Base-by-base conservation (phyloP, 495 filamentous ascomycete species). In the Daldinia childiae region DNA sequence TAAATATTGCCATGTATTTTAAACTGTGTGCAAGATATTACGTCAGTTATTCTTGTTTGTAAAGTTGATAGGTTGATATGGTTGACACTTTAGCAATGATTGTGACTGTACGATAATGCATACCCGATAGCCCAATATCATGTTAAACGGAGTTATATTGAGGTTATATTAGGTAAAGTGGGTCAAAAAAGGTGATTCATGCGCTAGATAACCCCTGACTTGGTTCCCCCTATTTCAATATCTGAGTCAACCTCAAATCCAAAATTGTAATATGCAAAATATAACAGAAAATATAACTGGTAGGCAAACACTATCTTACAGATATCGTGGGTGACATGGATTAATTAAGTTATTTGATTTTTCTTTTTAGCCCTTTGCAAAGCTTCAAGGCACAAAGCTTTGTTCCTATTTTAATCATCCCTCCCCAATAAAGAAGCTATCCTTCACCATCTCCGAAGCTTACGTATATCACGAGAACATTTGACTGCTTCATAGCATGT, bases 31-130 rank as follows among this genome's bases (percentile, higher is more conserved):
- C 9, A 1, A 48, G 5, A 21, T 34, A 45, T 65, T 65, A 21
- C 63, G 63, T 65, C 54, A 58, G 39, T 58, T 3, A 24, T 48
- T 11, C 3, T 48, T 48, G 19, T 48, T 48, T 12, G 24, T 11
- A 8, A 48, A 48, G 43, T 5, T 48, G 43, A 6, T 48, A 41
- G 39, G 39, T 17, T 12, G 4, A 36, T 14, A 36, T 1, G 17
- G 9, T 48, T 48, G 43, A 48, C 19, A 48, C 17, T 24, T 48
- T 4, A 48, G 43, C 19, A 48, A 48, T 48, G 9, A 48, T 12
- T 24, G 21, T 29, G 4, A 48, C 11, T 12, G 21, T 48, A 12
- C 21, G 43, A 21, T 24, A 11, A 19, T 21, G 43, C 9, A 24
- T 48, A 5, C 43, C 11, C 9, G 17, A 48, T 48, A 48, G 14